Conservation (phyloP, 1,284 basidiomycete species). For the Ceratobasidium sp. region DNA sequence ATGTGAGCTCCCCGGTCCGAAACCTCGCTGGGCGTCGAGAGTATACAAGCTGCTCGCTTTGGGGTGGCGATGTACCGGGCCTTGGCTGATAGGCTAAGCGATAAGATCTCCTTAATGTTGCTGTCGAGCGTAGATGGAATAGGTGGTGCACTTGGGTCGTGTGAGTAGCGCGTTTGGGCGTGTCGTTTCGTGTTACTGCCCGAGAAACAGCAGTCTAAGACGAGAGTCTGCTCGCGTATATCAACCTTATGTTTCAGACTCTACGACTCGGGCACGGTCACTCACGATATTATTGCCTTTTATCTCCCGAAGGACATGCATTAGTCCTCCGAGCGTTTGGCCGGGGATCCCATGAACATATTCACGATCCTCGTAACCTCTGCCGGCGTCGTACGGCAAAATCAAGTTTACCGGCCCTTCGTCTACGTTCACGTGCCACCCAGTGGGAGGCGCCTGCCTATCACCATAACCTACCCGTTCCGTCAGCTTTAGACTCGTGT, state of each 20-base stretch:
- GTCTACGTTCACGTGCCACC: neutral
- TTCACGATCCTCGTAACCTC: no score
- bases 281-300: no score
- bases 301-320: no score
- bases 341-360: no score
- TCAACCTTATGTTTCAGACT: neutral
- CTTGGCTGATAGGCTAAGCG: neutral
- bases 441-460: neutral
- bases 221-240: neutral
- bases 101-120: neutral
- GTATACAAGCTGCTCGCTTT: neutral
- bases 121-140: neutral
- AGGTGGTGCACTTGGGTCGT: neutral
- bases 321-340: no score
- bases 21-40: neutral
- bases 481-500: neutral
- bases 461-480: slow-evolving; percentile 15
- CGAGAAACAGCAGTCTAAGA: slow-evolving; percentile 5
- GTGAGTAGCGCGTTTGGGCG: neutral
- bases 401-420: slow-evolving; percentile 13
- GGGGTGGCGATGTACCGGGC: neutral
- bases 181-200: neutral
- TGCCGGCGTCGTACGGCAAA: slow-evolving; percentile 31
- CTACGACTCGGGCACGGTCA: no score
- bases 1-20: neutral